These are phyloP conservation scores for Cyclocybe cylindracea DNA, from an alignment of 768 basidiomycete genomes.

Conservation along the genomic window DNA sequence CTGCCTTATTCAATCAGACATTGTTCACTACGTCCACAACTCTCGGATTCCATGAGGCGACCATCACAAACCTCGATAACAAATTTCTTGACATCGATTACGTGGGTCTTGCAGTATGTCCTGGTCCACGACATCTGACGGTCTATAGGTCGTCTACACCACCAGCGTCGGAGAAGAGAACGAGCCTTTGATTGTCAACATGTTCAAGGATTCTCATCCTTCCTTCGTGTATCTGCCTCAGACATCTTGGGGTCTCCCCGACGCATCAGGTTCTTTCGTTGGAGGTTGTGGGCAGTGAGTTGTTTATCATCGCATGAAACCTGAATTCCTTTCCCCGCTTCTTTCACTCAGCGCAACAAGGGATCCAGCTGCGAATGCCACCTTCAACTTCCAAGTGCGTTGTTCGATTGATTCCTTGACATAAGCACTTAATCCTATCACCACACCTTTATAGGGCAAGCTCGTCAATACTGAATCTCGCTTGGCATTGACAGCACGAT, in stretches of 20 bases:
- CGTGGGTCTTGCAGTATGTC: conserved; percentile 19
- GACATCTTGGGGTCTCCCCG: conserved; percentile 33
- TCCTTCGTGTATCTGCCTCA: conserved; percentile 35
- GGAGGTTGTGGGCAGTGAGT: conserved; percentile 48
- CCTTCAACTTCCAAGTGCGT: too few relatives aligned
- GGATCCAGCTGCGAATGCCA: too few relatives aligned
- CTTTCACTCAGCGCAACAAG: too few relatives aligned
- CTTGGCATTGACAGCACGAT: neutral
- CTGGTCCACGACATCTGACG: neutral
- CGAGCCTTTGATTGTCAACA: conserved; percentile 24
- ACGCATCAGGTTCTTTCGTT: conserved; percentile 37
- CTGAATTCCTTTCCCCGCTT: too few relatives aligned
- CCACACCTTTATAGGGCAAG: neutral
- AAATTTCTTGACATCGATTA: conserved; percentile 41
- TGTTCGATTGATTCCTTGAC: too few relatives aligned
- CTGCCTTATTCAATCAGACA: conserved; percentile 1
- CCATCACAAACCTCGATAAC: conserved; percentile 18
- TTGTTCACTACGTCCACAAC: conserved; percentile 7
- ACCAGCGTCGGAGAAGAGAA: conserved; percentile 24
- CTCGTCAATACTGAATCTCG: neutral
- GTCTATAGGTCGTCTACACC: conserved; percentile 31
- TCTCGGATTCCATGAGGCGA: conserved; percentile 19
- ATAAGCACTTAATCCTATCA: conserved; percentile 10
- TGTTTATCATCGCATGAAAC: neutral
- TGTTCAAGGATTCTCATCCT: conserved; percentile 34